Base-by-base conservation (phyloP, 2,329 filamentous ascomycete genomes). In the Epichloe hybrida region DNA sequence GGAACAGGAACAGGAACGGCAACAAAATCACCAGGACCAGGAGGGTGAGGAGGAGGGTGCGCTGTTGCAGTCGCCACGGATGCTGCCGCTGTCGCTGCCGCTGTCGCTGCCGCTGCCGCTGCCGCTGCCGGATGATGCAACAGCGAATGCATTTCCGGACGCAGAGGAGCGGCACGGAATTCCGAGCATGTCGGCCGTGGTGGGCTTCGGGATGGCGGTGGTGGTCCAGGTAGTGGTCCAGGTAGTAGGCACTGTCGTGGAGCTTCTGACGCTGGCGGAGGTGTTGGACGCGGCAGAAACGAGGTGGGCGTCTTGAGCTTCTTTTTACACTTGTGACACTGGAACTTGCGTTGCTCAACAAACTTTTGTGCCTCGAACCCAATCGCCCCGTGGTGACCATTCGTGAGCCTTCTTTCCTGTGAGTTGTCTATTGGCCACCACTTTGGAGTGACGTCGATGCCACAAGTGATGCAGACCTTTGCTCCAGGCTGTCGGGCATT, bases 271-370 rank as follows among this genome's bases (percentile, higher is more conserved):
- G 52, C 45, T 15, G 56, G 50, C 20, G 54, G 27, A 40, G 60
- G 53, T 17, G 59, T 57, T 38, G 55, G 55, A 31, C 51, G 55
- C 41, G 57, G 53, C 9, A 52, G 51, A 17, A 62, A 60, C 12
- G 62, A 55, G 23, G 59, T 59, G 56, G 74, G 69, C 49, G 73
- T 69, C 27, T 71, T 72, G 52, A 75, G 75, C 34, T 66, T 63
- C 61, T 79, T 83, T 56, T 72, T 75, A 61, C 86, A 90, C 64
- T 87, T 86, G 66, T 90, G 86, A 59, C 86, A 90, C 64, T 88
- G 83, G 55, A 80, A 84, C 54, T 74, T 76, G 34, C 76, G 71
- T 57, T 81, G 78, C 50, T 77, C 74, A 42, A 79, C 69, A 59
- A 80, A 81, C 61, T 75, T 79, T 58, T 74, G 72, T 6, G 76